Conservation (phyloP, 768 basidiomycete genomes). For the Kwoniella newhampshirensis region DNA sequence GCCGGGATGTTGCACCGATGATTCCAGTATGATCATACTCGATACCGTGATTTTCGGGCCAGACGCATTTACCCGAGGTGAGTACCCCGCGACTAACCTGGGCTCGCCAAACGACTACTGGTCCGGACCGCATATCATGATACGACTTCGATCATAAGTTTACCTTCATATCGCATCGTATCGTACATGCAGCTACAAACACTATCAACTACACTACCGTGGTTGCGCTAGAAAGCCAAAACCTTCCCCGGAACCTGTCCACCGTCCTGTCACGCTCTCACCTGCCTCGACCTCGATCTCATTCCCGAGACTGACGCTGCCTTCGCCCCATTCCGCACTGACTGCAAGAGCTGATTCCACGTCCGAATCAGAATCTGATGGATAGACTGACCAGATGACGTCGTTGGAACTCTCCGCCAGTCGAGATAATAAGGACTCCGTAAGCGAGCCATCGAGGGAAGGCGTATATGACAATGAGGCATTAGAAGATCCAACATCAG, state of each 20-base stretch:
- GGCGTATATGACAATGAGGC: constrained; percentile 3
- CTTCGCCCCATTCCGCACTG: constrained; percentile 18
- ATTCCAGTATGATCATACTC: too few species aligned
- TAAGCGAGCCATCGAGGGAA: constrained; percentile 11
- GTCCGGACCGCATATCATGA: too few species aligned
- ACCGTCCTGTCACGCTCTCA: constrained; percentile 10
- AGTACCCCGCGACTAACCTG: too few species aligned
- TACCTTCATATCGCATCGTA: too few species aligned
- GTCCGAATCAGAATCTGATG: constrained; percentile 32
- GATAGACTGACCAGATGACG: constrained; percentile 25
- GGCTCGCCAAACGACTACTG: too few species aligned
- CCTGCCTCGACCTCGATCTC: constrained; percentile 10
- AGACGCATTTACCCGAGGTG: background rate
- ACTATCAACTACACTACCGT: constrained; percentile 21
- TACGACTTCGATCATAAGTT: too few species aligned
- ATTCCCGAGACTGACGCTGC: background rate
- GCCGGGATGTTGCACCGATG: too few species aligned
- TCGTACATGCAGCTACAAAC: background rate
- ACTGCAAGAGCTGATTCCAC: constrained; percentile 31
- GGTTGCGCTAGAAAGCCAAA: constrained; percentile 37
- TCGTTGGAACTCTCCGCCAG: background rate
- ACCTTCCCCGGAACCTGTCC: constrained; percentile 36
- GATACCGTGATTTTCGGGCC: too few species aligned
- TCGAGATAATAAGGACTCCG: constrained; percentile 26
- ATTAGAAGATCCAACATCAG: background rate